phyloP scores from a whole-genome alignment of 139 green algal genomes.

The Coccomyxa sp. region DNA sequence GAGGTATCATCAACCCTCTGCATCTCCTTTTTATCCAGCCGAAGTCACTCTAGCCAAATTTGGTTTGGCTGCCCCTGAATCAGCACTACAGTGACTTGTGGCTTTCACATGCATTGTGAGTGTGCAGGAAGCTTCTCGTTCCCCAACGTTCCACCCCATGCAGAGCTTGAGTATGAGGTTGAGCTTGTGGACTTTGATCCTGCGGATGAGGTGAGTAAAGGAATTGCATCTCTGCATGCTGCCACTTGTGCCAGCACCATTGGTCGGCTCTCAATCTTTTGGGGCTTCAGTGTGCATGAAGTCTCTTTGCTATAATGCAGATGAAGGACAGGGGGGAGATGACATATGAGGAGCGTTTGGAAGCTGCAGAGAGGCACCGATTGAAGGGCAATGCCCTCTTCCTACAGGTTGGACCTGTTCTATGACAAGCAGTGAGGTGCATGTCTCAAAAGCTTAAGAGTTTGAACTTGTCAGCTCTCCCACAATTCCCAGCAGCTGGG shows the following conservation, averaged over 20 bases:
- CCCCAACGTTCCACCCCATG: conserved; percentile 61
- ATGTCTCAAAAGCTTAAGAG: no score
- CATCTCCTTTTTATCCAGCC: background rate
- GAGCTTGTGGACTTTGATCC: conserved; percentile 65
- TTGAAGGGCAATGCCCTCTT: conserved; percentile 66
- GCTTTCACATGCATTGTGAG: background rate
- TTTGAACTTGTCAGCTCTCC: no score
- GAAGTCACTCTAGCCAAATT: background rate
- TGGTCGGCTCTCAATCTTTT: background rate
- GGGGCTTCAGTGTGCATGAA: background rate
- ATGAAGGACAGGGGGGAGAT: conserved; percentile 13
- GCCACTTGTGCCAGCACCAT: background rate
- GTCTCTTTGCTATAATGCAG: background rate
- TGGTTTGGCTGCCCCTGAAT: no score
- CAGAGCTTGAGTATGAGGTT: conserved; percentile 63
- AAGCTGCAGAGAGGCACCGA: conserved; percentile 61
- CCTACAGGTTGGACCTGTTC: conserved; percentile 12
- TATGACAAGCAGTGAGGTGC: no score
- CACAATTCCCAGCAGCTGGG: no score
- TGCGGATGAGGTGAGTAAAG: conserved; percentile 21
- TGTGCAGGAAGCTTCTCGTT: conserved; percentile 75
- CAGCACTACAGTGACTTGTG: no score
- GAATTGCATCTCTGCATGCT: background rate
- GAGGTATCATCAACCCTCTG: background rate
- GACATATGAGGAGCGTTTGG: conserved; percentile 70